phyloP scores from a whole-genome alignment of 2,329 filamentous ascomycete genomes.

The Alternaria brassicicola region DNA sequence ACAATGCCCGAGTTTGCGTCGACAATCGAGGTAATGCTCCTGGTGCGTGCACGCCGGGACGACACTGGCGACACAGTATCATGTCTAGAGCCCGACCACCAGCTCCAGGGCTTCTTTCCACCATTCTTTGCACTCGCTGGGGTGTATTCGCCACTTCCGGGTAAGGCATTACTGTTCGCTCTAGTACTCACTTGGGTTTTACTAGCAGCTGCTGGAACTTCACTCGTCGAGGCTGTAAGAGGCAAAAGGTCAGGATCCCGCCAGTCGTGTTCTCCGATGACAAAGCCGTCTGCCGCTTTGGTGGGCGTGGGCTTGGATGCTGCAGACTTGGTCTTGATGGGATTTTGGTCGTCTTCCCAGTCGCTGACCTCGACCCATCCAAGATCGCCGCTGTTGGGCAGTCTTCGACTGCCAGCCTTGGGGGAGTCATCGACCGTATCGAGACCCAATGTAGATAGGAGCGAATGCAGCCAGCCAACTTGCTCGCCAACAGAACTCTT shows the following conservation, averaged over 20 bases:
- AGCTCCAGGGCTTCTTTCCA: constrained; percentile 15
- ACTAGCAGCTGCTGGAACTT: not conserved
- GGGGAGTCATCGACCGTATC: constrained; percentile 25
- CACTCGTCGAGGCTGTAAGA: constrained; percentile 40
- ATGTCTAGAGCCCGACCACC: constrained; percentile 32
- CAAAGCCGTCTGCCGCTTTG: constrained; percentile 63
- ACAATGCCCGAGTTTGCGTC: constrained; percentile 25
- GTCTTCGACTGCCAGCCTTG: constrained; percentile 63
- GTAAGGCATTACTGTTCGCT: constrained; percentile 53
- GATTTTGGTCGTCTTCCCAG: constrained; percentile 60
- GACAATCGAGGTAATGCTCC: constrained; percentile 27
- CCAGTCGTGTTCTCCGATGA: constrained; percentile 88
- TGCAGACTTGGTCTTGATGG: constrained; percentile 31
- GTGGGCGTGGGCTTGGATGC: constrained; percentile 10
- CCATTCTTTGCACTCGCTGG: constrained; percentile 31
- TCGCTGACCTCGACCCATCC: constrained; percentile 75
- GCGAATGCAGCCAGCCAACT: constrained; percentile 54
- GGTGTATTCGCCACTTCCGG: constrained; percentile 29
- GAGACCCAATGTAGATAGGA: constrained; percentile 54
- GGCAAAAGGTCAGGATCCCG: constrained; percentile 75
- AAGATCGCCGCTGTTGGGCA: constrained; percentile 74
- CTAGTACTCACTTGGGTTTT: constrained; percentile 42
- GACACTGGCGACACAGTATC: constrained; percentile 23
- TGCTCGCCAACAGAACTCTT: constrained; percentile 28
- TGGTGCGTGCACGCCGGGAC: constrained; percentile 13